Evolutionary conservation across 257 asterid species (phyloP).

Genomic region (Lycium ferocissimum): DNA sequence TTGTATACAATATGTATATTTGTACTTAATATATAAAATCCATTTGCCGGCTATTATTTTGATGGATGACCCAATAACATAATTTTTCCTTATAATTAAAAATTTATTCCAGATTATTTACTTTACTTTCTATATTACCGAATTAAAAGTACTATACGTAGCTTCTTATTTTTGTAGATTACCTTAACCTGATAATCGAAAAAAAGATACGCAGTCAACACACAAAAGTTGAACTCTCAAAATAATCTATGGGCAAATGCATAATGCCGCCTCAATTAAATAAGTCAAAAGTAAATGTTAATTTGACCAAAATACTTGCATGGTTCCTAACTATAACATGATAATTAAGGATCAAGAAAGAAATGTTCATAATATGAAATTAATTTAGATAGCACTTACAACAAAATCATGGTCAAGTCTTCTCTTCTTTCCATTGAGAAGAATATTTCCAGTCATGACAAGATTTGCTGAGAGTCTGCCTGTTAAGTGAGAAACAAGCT

Average conservation of each 20-base stretch:
- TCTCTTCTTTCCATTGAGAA: slow-evolving; percentile 67
- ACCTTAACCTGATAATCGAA: too few species aligned
- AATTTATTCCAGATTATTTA: too few species aligned
- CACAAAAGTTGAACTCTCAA: too few species aligned
- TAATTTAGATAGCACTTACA: slow-evolving; percentile 47
- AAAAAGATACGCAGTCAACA: too few species aligned
- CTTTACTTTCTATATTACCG: too few species aligned
- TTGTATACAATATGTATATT: too few species aligned
- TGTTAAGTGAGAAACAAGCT: slow-evolving; percentile 42
- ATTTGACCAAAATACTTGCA: neutral
- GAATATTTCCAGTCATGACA: slow-evolving; percentile 65
- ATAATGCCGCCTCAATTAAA: neutral
- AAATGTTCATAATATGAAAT: neutral
- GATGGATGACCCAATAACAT: too few species aligned
- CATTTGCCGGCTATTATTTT: too few species aligned
- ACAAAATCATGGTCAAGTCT: slow-evolving; percentile 54
- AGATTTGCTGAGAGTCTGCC: slow-evolving; percentile 77
- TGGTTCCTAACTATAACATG: too few species aligned
- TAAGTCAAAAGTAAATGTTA: neutral
- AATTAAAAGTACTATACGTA: too few species aligned
- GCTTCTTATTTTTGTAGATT: too few species aligned
- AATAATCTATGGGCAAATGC: neutral
- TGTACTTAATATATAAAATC: too few species aligned
- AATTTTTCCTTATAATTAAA: neutral
- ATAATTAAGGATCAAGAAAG: neutral